Conservation (phyloP, 2,329 filamentous ascomycete species). For the Fusarium citri region DNA sequence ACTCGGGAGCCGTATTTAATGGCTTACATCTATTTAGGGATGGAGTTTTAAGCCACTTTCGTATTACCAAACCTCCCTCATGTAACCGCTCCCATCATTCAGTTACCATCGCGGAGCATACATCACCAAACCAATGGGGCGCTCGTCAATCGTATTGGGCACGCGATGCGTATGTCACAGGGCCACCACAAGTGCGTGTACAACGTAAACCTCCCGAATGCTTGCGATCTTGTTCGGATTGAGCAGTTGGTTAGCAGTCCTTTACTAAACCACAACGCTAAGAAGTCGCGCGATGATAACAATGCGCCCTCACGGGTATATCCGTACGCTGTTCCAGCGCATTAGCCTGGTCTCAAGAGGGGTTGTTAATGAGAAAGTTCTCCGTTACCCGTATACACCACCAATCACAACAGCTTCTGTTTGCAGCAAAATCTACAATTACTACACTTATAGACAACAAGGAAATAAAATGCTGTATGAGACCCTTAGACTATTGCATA, state of each 20-base stretch:
- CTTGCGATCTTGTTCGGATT: background rate
- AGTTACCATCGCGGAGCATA: background rate
- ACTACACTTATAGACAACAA: background rate
- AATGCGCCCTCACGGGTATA: no score
- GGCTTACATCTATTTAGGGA: background rate
- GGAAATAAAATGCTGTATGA: background rate
- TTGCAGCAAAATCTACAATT: background rate
- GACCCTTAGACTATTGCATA: background rate
- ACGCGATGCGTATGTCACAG: background rate
- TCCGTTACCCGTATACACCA: background rate
- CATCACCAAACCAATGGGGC: background rate
- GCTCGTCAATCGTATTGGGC: no score
- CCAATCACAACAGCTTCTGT: slow-evolving; percentile 2
- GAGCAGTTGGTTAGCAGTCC: no score
- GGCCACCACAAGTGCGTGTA: background rate
- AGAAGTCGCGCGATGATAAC: no score
- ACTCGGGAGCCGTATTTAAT: background rate
- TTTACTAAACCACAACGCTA: no score
- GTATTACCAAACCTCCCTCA: background rate
- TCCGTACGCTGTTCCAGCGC: no score
- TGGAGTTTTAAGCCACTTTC: background rate
- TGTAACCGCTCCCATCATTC: background rate
- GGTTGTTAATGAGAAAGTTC: background rate
- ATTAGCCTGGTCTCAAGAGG: background rate
- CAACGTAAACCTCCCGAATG: background rate